Base-by-base conservation (phyloP, 179 eudicot genomes). In the Beta corolliflora region DNA sequence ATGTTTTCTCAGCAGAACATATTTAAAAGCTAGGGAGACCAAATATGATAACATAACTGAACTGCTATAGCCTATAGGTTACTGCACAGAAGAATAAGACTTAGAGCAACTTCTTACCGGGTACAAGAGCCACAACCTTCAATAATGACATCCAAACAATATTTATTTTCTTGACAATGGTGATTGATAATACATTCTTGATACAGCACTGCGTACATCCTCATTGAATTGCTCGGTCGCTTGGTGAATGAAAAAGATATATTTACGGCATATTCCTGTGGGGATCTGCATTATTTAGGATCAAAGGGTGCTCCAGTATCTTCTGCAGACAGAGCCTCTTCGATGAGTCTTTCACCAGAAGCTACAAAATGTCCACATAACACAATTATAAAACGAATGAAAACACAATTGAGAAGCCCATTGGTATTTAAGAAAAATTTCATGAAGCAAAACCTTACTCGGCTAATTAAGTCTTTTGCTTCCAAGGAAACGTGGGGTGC, bases 341-440 rank as follows among this genome's bases (percentile, higher is more conserved):
- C 19, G 97, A 88, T 3, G 97, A 90, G 78, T 94, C 98, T 86
- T 92, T 94, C 81, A 94, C 96, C 75, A 93, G 88, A 76, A 94
- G 93, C 98, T 93, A 88, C 90, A 89, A 23, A 69, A 74, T 48
- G 54, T 61, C 68, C 29, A 73, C 45, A 52, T 21, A 16, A 73
- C 75, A 48, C 31, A 72, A 66, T 61, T 31, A 61, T 12, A 61
- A 61, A 61, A 12, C 70, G 82, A 78, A 29, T 29, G 60, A 12
- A 21, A 45, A 46, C 19, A 12, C n/a, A 3, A 5, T 65, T 55
- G 15, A 46, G 50, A 25, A 12, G 18, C 63, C 23, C 61, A 71
- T 21, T 52, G 18, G 5, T 68, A 41, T 52, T n/a, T n/a, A 50
- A 21, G 74, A 7, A 75, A 46, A 76, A 19, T 76, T 55, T 13